These are phyloP conservation scores for Delphinella strobiligena DNA, from an alignment of 2,329 filamentous ascomycete species.

Conservation along the genomic window DNA sequence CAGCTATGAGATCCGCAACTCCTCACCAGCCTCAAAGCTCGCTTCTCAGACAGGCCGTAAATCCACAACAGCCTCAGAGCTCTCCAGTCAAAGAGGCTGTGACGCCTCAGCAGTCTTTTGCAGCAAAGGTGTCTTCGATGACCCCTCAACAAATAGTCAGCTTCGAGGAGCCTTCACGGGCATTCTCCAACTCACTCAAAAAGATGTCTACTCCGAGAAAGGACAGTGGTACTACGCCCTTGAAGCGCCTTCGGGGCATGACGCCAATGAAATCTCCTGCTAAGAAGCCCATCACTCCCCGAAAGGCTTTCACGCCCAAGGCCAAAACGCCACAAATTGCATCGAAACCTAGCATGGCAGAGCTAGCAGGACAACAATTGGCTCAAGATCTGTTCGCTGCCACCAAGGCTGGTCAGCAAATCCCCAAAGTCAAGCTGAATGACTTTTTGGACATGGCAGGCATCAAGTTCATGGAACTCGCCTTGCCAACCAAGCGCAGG, in stretches of 20 bases:
- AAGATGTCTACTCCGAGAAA: slow-evolving; percentile 37
- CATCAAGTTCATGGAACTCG: slow-evolving; percentile 96
- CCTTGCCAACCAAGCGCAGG: slow-evolving; percentile 74
- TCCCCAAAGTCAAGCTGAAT: slow-evolving; percentile 51
- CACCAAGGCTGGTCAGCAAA: slow-evolving; percentile 9
- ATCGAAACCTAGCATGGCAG: slow-evolving; percentile 11
- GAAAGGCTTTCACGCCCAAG: slow-evolving; percentile 26
- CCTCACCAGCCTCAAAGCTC: neutral
- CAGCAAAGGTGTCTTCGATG: neutral
- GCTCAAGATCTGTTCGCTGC: slow-evolving; percentile 15
- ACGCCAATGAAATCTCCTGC: slow-evolving; percentile 22
- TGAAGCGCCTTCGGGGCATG: slow-evolving; percentile 22
- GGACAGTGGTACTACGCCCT: slow-evolving; percentile 30
- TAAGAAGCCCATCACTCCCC: slow-evolving; percentile 27
- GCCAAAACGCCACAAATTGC: slow-evolving; percentile 14
- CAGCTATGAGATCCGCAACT: too few relatives aligned
- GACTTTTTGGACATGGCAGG: slow-evolving; percentile 92
- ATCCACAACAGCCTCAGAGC: slow-evolving; percentile 7
- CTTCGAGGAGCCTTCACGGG: slow-evolving; percentile 5
- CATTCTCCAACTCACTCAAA: slow-evolving; percentile 29
- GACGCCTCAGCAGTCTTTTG: neutral
- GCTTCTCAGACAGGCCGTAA: neutral
- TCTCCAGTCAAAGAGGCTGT: too few relatives aligned
- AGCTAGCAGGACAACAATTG: slow-evolving; percentile 9
- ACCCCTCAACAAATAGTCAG: slow-evolving; percentile 10